These are phyloP conservation scores for Isochrysis galbana DNA, from an alignment of 78 protist species.

Conservation along the genomic window DNA sequence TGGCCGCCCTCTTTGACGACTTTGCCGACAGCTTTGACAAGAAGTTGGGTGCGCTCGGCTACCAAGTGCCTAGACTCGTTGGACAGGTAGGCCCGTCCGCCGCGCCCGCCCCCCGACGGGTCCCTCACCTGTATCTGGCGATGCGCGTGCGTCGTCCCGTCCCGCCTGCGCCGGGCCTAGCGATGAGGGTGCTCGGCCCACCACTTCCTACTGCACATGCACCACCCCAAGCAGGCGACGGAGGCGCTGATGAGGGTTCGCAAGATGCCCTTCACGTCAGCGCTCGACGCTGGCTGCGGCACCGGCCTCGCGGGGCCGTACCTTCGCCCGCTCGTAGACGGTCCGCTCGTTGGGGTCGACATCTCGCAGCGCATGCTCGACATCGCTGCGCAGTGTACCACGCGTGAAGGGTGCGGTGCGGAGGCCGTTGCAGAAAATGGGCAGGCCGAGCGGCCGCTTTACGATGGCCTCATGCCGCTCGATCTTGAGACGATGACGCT, in stretches of 20 bases:
- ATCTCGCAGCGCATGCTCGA: not conserved
- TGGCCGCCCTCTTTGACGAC: not conserved
- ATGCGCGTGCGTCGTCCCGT: too few species aligned
- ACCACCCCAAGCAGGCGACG: too few species aligned
- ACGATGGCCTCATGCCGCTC: not conserved
- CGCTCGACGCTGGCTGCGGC: slow-evolving; percentile 27
- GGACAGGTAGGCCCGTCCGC: not conserved
- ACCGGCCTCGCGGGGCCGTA: slow-evolving; percentile 14
- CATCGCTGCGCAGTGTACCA: not conserved
- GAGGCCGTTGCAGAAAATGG: not conserved
- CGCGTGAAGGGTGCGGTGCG: not conserved
- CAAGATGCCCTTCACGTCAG: not conserved
- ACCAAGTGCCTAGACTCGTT: not conserved
- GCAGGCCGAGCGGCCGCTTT: not conserved
- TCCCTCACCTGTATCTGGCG: too few species aligned
- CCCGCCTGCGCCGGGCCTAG: too few species aligned
- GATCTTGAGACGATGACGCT: not conserved
- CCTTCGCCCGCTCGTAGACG: not conserved
- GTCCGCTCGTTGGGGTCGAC: not conserved
- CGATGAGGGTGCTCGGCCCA: too few species aligned
- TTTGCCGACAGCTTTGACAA: not conserved
- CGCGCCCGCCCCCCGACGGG: too few species aligned
- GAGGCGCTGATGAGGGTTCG: too few species aligned
- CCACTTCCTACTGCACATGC: too few species aligned
- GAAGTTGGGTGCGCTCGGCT: not conserved